Percentiles rank a stretch among this genome's conserved stretches.
Conservation (phyloP, 306 rosid species). For the Crotalaria pallida region DNA sequence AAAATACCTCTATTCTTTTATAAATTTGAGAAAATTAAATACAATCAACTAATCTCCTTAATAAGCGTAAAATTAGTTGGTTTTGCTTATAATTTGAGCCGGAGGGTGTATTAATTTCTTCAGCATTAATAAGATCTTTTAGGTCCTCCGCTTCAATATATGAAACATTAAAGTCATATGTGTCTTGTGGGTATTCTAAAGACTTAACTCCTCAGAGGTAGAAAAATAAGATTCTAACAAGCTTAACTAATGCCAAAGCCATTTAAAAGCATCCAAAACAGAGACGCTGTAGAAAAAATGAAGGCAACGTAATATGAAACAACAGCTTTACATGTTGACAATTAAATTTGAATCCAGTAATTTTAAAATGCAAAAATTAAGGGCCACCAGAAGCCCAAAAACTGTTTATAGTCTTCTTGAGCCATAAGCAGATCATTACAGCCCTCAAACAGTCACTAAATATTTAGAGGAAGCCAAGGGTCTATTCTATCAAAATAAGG, state of each 20-base stretch:
- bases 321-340: background rate
- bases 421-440: constrained; percentile 4
- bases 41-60: too few species aligned
- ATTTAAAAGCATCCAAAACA: background rate
- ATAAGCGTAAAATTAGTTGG: too few species aligned
- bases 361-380: background rate
- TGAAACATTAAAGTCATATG: background rate
- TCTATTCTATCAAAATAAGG: too few species aligned
- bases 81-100: too few species aligned
- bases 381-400: background rate
- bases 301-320: background rate
- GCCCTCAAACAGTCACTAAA: background rate
- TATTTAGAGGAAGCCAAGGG: background rate
- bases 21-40: too few species aligned
- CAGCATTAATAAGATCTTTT: background rate
- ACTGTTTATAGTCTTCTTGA: background rate
- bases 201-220: background rate
- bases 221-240: background rate
- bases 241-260: background rate
- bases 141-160: background rate
- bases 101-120: background rate
- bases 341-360: background rate
- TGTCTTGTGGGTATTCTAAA: background rate
- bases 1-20: too few species aligned
- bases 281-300: background rate